These are phyloP conservation scores for Ambrosiella beaveri DNA, from an alignment of 2,329 filamentous ascomycete species.

Conservation along the genomic window DNA sequence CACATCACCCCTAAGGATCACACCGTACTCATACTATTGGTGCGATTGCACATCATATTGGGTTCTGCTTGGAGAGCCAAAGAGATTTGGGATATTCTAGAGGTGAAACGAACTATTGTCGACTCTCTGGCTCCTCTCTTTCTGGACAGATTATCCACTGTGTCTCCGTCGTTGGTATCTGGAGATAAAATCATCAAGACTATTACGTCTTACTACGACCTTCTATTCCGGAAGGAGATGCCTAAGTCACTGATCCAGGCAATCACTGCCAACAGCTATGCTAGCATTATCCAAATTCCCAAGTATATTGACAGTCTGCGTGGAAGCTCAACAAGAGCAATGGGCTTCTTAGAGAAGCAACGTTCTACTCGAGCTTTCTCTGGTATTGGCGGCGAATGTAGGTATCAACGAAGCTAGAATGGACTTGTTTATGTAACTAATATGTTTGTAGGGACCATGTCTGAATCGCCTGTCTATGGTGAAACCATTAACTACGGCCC, in stretches of 20 bases:
- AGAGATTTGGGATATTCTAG: conserved; percentile 32
- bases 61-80: conserved; percentile 31
- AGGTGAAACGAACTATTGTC: conserved; percentile 40
- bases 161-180: conserved; percentile 26
- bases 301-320: conserved; percentile 27
- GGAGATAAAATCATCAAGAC: conserved; percentile 17
- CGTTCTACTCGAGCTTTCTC: conserved; percentile 4
- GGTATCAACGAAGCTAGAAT: not conserved
- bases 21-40: conserved; percentile 30
- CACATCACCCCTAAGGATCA: conserved; percentile 28
- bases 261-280: conserved; percentile 33
- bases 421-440: not conserved
- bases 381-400: conserved; percentile 5
- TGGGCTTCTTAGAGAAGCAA: conserved; percentile 33
- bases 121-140: conserved; percentile 37
- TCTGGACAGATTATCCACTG: conserved; percentile 35
- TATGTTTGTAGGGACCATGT: conserved; percentile 23
- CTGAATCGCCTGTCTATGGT: conserved; percentile 23
- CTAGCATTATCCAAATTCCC: conserved; percentile 31
- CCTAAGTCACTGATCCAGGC: conserved; percentile 31
- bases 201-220: conserved; percentile 23
- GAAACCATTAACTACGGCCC: conserved; percentile 35
- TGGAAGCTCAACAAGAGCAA: conserved; percentile 33
- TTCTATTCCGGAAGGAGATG: conserved; percentile 30
- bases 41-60: conserved; percentile 33